These are phyloP conservation scores for Wickerhamomyces subpelliculosus DNA, from an alignment of 805 yeast genomes.

Conservation along the genomic window DNA sequence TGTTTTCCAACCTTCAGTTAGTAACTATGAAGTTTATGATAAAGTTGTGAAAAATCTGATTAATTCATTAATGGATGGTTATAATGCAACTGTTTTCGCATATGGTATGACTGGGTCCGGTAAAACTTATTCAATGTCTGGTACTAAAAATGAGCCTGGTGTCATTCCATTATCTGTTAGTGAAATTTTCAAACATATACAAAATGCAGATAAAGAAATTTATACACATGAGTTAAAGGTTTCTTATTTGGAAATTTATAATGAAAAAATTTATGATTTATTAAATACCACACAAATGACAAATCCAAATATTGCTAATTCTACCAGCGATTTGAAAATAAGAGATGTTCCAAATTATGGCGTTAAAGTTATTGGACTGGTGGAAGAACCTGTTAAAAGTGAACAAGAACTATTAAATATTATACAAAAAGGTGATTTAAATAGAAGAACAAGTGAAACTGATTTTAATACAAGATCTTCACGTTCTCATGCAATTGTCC, in stretches of 20 bases:
- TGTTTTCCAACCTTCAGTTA: conserved; percentile 53
- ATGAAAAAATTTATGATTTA: conserved; percentile 82
- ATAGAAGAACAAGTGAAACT: conserved; percentile 79
- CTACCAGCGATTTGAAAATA: conserved; percentile 50
- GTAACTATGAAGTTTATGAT: conserved; percentile 57
- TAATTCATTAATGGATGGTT: conserved; percentile 59
- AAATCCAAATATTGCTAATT: conserved; percentile 4
- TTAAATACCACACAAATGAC: conserved; percentile 30
- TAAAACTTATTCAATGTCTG: conserved; percentile 89
- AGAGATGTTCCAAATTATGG: conserved; percentile 73
- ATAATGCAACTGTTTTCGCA: conserved; percentile 85
- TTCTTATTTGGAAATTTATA: conserved; percentile 86
- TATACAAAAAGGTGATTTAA: conserved; percentile 63
- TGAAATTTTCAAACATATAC: conserved; percentile 46
- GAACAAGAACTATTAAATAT: conserved; percentile 54
- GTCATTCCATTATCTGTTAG: conserved; percentile 72
- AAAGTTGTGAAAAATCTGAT: conserved; percentile 47
- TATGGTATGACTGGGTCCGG: conserved; percentile 98
- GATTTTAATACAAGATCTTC: conserved; percentile 85
- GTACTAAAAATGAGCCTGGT: conserved; percentile 52
- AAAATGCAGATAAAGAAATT: conserved; percentile 16
- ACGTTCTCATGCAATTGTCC: conserved; percentile 85
- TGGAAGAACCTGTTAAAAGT: conserved; percentile 48
- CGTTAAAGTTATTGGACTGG: conserved; percentile 67
- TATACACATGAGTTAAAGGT: conserved; percentile 42